A percentile compares a stretch with the other conserved stretches of the same genome.
Conservation (phyloP, 139 green algal species). For the Pleodorina starrii region DNA sequence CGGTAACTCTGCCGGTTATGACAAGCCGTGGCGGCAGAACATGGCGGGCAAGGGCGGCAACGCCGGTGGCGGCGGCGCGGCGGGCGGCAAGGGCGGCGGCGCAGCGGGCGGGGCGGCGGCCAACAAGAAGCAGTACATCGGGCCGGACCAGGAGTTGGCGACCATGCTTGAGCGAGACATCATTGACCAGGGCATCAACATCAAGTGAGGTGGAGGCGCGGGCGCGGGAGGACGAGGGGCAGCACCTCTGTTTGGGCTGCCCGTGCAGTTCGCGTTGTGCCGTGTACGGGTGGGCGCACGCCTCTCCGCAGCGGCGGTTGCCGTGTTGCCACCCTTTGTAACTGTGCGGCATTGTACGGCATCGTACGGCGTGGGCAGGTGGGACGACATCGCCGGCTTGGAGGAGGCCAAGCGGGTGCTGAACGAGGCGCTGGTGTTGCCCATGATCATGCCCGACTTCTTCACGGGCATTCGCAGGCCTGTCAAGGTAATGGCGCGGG, state of each 20-base stretch:
- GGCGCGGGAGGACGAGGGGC: background rate
- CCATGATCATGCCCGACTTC: constrained; percentile 91
- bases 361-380: too few species aligned
- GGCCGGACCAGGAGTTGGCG: constrained; percentile 84
- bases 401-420: constrained; percentile 93
- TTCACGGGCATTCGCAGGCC: constrained; percentile 93
- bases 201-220: constrained; percentile 62
- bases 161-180: constrained; percentile 85
- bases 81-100: constrained; percentile 33
- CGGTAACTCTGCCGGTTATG: constrained; percentile 8
- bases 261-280: too few species aligned
- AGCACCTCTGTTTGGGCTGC: too few species aligned
- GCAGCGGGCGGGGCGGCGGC: background rate
- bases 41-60: constrained; percentile 43
- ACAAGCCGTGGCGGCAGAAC: constrained; percentile 46
- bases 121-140: constrained; percentile 67
- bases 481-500: constrained; percentile 80
- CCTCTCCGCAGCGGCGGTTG: too few species aligned
- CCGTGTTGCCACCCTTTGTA: too few species aligned
- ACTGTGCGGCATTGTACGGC: too few species aligned
- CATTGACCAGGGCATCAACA: constrained; percentile 78
- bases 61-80: background rate
- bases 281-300: too few species aligned
- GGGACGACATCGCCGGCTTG: constrained; percentile 74
- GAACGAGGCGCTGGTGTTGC: constrained; percentile 91